Evolutionary conservation across 1,139 yeast species (phyloP), one percentile per base, ranked within the genome.

Genomic region (Komagataea norvegica): DNA sequence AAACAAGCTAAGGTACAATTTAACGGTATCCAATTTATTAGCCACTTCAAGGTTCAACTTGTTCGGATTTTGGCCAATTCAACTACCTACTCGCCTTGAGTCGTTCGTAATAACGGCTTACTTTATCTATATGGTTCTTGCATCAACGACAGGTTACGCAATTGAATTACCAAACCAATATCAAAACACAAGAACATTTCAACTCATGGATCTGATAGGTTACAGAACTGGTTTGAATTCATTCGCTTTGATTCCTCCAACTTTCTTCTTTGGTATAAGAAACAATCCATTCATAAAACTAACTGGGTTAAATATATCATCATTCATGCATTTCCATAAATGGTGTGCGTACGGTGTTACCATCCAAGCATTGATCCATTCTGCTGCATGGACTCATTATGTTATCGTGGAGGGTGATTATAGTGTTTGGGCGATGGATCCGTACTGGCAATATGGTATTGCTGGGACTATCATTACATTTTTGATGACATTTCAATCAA

Each of bases 191-290:
- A 50, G 66, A 23, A 60, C 65, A 46, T 60, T 57, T 38, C 56
- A 70, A 41, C 54, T 59, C 8, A 35, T 64, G 37, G 62, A 56
- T 33, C 67, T 75, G 46, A 62, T 77, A 31, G 75, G 74, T 31
- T 79, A 74, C 52, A 68, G 85, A 59, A 62, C 76, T 1, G 82
- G 75, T 34, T 46, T 74, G 13, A 59, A 74, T 54, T 59, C 71
- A 3, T 56, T 73, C 30, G 72, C 72, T 38, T 45, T 75, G 33
- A 64, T 74, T 40, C 83, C 84, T 3, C 55, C 70, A n/a, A 57
- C 74, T 19, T 67, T 73, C 40, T 58, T 77, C 40, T 75, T 77
- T 55, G 75, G 80, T 10, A 77, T 78, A 27, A 68, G 83, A 60
- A 77, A 77, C 49, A 77, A 77, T 50, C 75, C 77, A 35, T 64